Evolutionary conservation across 768 basidiomycete species (phyloP).

Genomic region (Glaciozyma martinii): DNA sequence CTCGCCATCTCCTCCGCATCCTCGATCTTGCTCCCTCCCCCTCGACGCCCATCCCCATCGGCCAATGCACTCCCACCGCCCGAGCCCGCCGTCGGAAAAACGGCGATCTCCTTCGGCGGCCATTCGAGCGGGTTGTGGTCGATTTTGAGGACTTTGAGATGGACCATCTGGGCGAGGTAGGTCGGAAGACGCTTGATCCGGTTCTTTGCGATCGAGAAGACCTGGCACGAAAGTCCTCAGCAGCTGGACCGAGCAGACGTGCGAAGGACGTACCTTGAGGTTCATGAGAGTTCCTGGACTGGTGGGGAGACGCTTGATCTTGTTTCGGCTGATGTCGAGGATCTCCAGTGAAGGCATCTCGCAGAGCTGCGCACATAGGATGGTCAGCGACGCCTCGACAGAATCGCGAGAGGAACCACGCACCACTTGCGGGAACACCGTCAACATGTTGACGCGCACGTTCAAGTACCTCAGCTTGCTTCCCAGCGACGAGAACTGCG

Average conservation of each 20-base stretch:
- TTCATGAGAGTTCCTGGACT: conserved; percentile 68
- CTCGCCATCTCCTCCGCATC: conserved; percentile 53
- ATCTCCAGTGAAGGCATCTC: conserved; percentile 81
- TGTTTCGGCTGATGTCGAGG: conserved; percentile 87
- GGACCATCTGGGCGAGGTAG: conserved; percentile 64
- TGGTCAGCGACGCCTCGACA: conserved; percentile 8
- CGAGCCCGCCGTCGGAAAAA: conserved; percentile 8
- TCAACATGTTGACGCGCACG: conserved; percentile 72
- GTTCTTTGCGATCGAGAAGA: conserved; percentile 79
- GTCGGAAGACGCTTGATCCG: conserved; percentile 66
- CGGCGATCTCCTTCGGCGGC: conserved; percentile 57
- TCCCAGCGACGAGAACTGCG: conserved; percentile 61
- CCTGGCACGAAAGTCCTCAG: conserved; percentile 44
- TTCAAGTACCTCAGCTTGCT: conserved; percentile 68
- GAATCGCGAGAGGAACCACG: conserved; percentile 38
- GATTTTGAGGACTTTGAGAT: conserved; percentile 68
- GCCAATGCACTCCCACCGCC: background rate
- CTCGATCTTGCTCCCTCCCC: conserved; percentile 38
- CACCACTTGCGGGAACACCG: conserved; percentile 77
- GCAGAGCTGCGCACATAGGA: conserved; percentile 53
- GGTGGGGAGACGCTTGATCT: conserved; percentile 66
- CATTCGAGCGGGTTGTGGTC: conserved; percentile 91
- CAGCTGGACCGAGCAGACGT: background rate
- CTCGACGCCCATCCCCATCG: background rate
- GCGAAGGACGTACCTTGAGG: conserved; percentile 53